Evolutionary conservation across 2,329 filamentous ascomycete genomes (phyloP).

Genomic region (Cladosporium sp.): DNA sequence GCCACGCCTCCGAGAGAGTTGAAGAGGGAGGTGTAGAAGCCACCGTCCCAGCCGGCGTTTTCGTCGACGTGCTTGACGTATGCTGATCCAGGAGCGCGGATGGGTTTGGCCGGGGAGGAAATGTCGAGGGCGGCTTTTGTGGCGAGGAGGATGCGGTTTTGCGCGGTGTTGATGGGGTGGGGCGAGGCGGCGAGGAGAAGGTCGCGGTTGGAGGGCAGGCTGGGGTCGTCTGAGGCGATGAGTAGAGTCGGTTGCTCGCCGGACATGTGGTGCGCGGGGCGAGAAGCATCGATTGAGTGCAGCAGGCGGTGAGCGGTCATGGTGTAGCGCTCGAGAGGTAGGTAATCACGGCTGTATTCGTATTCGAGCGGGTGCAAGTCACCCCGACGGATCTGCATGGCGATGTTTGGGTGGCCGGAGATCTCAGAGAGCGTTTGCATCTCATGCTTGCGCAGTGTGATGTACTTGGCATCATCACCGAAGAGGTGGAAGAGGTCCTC

Average conservation of each 20-base stretch:
- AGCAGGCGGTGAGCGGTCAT: constrained; percentile 55
- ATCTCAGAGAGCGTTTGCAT: constrained; percentile 53
- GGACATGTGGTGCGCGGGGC: neutral
- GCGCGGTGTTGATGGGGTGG: constrained; percentile 56
- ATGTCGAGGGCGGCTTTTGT: constrained; percentile 58
- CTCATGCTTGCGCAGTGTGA: constrained; percentile 59
- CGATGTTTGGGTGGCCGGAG: constrained; percentile 61
- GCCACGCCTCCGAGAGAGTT: constrained; percentile 65
- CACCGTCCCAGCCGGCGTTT: constrained; percentile 82
- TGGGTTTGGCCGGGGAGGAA: constrained; percentile 30
- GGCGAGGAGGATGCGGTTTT: constrained; percentile 75
- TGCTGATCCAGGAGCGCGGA: constrained; percentile 48
- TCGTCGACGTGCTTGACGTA: constrained; percentile 72
- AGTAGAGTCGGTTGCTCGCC: constrained; percentile 49
- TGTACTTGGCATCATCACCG: constrained; percentile 66
- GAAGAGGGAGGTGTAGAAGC: constrained; percentile 81
- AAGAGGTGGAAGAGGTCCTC: constrained; percentile 72
- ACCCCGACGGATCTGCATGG: constrained; percentile 77
- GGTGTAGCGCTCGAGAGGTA: constrained; percentile 70
- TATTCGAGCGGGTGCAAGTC: constrained; percentile 76
- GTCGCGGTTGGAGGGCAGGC: constrained; percentile 68
- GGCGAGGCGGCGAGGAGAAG: constrained; percentile 50
- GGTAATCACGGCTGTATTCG: constrained; percentile 75
- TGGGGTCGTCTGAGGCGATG: constrained; percentile 79
- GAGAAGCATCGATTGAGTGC: constrained; percentile 52